Evolutionary conservation across 108 stramenopile species (phyloP), one percentile per base, ranked within the genome.

Genomic region (Chaetoceros muelleri): DNA sequence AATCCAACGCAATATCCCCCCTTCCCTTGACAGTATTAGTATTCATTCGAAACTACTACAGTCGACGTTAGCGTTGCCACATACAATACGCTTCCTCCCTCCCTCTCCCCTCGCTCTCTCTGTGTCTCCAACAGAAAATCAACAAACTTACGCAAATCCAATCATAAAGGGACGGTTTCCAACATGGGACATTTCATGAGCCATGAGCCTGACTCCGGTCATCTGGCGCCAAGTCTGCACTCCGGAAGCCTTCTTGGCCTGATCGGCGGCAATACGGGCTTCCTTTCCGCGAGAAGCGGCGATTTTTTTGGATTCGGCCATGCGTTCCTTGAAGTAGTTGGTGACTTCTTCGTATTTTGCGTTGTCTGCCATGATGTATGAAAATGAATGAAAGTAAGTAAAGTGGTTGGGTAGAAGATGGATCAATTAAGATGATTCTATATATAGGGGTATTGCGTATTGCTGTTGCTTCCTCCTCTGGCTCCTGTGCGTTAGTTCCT

Each of bases 141-240:
- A 7, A 54, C 3, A 26, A 30, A 79, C 75, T 67, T 51, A 81
- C 80, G 56, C 84, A 59, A 92, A 80, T 30, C 90, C 90, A 60
- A 79, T 67, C 51, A 78, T 73, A 64, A 92, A 92, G 8, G 85
- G 85, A 48, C 64, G 61, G 67, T 85, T 85, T 34, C 90, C 90
- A 40, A 70, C 55, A 54, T 85, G 82, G 25, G 64, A 74, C 31
- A 84, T 70, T 59, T 92, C 85, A 55, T 92, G 84, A 34, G 74
- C 60, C 51, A 84, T 63, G 25, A 87, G 66, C 20, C 78, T 60
- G 28, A 87, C 50, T 22, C 84, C 90, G 30, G 65, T 75, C 74
- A 92, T 75, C 55, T 87, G 90, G 63, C 84, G 81, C 90, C 90
- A 92, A 19, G 85, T 74, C 53, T 72, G 72, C 70, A 72, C 68